phyloP scores from a whole-genome alignment of 768 basidiomycete genomes.

The Leccinellum rugosiceps region DNA sequence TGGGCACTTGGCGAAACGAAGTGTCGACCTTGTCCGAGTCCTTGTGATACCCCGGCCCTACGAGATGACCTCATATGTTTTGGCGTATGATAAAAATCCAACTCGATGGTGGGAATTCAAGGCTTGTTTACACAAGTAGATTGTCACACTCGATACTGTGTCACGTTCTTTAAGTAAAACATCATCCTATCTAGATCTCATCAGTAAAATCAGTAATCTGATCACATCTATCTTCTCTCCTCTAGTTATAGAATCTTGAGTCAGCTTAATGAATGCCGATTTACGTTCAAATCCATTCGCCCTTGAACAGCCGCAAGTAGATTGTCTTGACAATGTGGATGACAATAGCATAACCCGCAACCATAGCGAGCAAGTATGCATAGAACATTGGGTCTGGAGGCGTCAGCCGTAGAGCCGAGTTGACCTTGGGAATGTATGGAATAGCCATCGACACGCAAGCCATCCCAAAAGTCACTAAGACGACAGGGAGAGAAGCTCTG shows the following conservation, averaged over 20 bases:
- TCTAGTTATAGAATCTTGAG: not conserved
- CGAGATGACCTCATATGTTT: conserved; percentile 14
- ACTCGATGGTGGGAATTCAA: not conserved
- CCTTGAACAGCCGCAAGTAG: conserved; percentile 26
- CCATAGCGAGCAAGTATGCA: conserved; percentile 21
- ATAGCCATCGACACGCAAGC: conserved; percentile 33
- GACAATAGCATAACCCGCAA: conserved; percentile 23
- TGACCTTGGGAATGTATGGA: conserved; percentile 32
- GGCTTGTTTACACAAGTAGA: not conserved
- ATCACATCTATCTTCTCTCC: not conserved
- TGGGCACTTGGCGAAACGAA: not conserved
- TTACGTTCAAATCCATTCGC: conserved; percentile 28
- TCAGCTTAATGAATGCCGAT: not conserved
- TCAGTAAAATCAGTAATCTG: not conserved
- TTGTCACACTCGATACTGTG: no score
- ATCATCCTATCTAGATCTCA: not conserved
- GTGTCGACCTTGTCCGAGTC: conserved; percentile 9
- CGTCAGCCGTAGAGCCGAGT: conserved; percentile 24
- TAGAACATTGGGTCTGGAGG: conserved; percentile 31
- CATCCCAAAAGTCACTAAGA: conserved; percentile 30
- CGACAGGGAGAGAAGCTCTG: conserved; percentile 26
- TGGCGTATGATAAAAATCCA: not conserved
- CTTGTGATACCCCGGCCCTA: conserved; percentile 1
- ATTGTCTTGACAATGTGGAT: conserved; percentile 27
- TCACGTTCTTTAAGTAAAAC: not conserved